Base-by-base conservation (phyloP, 495 filamentous ascomycete genomes). In the Trichodelitschia bisporula region DNA sequence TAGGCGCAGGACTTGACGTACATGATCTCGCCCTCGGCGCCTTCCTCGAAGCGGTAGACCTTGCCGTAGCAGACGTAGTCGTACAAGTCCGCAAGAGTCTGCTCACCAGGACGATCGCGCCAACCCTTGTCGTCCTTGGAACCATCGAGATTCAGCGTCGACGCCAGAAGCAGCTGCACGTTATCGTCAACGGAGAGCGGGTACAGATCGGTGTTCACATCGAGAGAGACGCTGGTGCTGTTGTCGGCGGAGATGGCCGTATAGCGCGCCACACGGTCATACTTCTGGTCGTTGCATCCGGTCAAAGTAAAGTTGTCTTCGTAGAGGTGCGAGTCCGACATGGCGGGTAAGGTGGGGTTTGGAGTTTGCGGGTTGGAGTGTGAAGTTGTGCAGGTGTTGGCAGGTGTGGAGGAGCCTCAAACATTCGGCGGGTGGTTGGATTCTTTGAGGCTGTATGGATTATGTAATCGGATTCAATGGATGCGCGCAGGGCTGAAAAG, bases 41-140 rank as follows among this genome's bases (percentile, higher is more conserved):
- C 76, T 49, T 93, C 86, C 53, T 89, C 80, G 48, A 95, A 93
- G 41, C 80, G 72, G 57, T 99, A 99, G 19, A 92, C 72, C 67
- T 93, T 95, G 36, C 86, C 86, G 51, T 92, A 69, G 51, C 82
- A 92, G 27, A 95, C 86, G 49, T 99, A 99, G 42, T 99, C 89
- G 37, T 69, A 99, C 50, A 76, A 69, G 49, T 95, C 82, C 14
- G 86, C 82, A 23, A 99, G 56, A 8, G 67, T 77, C 30, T 65
- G 54, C 47, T 90, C 79, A 4, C 8, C 18, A 49, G 67, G 59
- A 39, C 58, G 61, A 29, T 82, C 75, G 45, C 78, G 68, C 82
- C 82, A 92, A 26, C 80, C 75, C 40, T 58, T 61, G 35, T 75
- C 70, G 30, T 72, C 67, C 34, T 59, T 62, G 37, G 62, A 66